phyloP scores from a whole-genome alignment of 495 filamentous ascomycete species.

The Hypomontagnella monticulosa region DNA sequence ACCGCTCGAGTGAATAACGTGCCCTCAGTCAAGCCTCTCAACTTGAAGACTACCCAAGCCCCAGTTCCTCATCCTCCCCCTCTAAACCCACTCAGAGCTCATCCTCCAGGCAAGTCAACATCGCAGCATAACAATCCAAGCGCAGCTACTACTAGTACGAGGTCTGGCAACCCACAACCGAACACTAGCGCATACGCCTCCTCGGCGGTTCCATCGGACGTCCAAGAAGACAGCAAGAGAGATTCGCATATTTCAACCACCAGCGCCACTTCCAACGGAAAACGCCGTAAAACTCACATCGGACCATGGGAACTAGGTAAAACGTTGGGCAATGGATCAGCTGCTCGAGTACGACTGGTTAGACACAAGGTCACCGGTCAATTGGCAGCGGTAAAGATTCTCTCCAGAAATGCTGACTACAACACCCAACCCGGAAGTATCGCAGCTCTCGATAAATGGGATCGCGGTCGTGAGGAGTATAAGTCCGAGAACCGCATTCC shows the following conservation, averaged over 20 bases:
- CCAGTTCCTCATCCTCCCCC: conserved; percentile 11
- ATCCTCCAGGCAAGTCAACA: conserved; percentile 35
- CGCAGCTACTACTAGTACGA: conserved; percentile 24
- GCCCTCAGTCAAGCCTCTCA: conserved; percentile 31
- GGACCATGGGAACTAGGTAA: conserved; percentile 92
- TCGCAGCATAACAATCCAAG: conserved; percentile 20
- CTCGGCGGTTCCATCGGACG: conserved; percentile 63
- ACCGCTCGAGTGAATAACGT: conserved; percentile 56
- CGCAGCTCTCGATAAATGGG: conserved; percentile 70
- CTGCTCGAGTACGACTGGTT: conserved; percentile 82
- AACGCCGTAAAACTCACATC: conserved; percentile 76
- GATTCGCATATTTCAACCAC: conserved; percentile 80
- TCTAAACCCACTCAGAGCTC: conserved; percentile 36
- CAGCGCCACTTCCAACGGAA: conserved; percentile 65
- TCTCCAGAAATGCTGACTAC: conserved; percentile 77
- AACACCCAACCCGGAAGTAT: conserved; percentile 80
- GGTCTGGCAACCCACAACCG: conserved; percentile 28
- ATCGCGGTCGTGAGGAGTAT: conserved; percentile 56
- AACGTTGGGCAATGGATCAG: conserved; percentile 85
- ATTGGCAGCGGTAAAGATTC: conserved; percentile 91
- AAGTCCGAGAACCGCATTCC: conserved; percentile 75
- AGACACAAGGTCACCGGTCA: conserved; percentile 78
- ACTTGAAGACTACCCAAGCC: conserved; percentile 5
- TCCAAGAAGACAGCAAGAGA: conserved; percentile 65
- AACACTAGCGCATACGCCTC: conserved; percentile 26